These are phyloP conservation scores for Petrea volubilis DNA, from an alignment of 257 asterid species.

Conservation along the genomic window DNA sequence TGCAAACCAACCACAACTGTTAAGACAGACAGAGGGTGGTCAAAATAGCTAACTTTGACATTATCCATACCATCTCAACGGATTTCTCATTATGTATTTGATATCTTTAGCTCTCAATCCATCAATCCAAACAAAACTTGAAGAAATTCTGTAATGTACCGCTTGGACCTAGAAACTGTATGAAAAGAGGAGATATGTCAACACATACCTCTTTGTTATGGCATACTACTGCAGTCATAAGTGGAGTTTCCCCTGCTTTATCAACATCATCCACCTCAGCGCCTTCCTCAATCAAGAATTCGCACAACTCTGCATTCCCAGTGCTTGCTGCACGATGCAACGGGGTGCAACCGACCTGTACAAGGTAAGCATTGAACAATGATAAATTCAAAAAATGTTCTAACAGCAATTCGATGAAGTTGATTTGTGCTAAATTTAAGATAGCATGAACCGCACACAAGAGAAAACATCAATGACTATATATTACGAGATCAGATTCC, in stretches of 20 bases:
- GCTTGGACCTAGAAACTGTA: background rate
- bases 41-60: no score
- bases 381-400: slow-evolving; percentile 7
- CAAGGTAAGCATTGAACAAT: slow-evolving; percentile 11
- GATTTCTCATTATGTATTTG: no score
- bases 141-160: background rate
- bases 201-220: slow-evolving; percentile 65
- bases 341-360: slow-evolving; percentile 92
- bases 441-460: background rate
- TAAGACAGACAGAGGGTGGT: no score
- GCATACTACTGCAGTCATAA: slow-evolving; percentile 86
- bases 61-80: no score
- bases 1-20: slow-evolving; percentile 34
- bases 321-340: slow-evolving; percentile 99
- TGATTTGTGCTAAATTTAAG: background rate
- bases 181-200: background rate
- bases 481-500: background rate
- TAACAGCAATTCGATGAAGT: background rate
- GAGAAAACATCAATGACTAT: background rate
- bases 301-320: slow-evolving; percentile 67
- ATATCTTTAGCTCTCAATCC: no score
- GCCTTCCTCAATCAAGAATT: slow-evolving; percentile 92
- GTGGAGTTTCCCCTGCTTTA: slow-evolving; percentile 88
- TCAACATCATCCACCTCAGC: slow-evolving; percentile 89
- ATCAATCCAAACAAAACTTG: no score